Conservation (phyloP, 192 early-diverging fungal species). For the Linnemannia hyalina region DNA sequence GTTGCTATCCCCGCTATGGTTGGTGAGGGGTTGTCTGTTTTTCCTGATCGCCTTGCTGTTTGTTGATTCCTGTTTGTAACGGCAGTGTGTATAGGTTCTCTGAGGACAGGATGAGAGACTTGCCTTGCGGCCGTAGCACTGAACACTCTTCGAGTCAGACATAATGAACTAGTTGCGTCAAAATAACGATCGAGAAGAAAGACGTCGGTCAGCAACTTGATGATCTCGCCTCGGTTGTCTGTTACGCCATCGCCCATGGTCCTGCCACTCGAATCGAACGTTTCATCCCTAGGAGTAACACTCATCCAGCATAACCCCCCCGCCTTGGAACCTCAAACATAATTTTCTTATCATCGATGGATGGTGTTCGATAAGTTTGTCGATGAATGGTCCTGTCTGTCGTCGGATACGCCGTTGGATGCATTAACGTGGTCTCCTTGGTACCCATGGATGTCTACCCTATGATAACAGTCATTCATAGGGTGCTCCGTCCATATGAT, state of each 20-base stretch:
- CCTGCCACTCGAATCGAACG: not conserved
- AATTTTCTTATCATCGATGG: not conserved
- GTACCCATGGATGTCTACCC: not conserved
- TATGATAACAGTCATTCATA: not conserved
- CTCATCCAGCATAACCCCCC: not conserved
- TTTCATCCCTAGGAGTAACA: not conserved
- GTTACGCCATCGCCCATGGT: not conserved
- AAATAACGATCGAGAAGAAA: not conserved
- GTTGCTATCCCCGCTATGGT: not conserved
- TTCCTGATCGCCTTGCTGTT: constrained; percentile 8
- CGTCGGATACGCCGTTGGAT: not conserved
- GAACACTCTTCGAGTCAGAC: constrained; percentile 60
- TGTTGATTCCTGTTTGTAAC: not conserved
- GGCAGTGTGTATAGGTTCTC: not conserved
- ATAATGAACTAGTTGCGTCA: constrained; percentile 39
- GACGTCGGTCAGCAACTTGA: not conserved
- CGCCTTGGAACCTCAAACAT: not conserved
- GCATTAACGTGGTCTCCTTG: not conserved
- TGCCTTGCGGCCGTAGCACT: constrained; percentile 62
- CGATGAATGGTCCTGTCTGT: not conserved
- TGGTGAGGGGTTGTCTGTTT: not conserved
- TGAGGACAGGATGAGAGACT: constrained; percentile 30
- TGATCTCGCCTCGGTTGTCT: not conserved
- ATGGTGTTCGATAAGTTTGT: not conserved
- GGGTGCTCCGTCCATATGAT: too few species aligned